Base-by-base conservation (phyloP, 1,284 basidiomycete genomes). In the Athelia sp. region DNA sequence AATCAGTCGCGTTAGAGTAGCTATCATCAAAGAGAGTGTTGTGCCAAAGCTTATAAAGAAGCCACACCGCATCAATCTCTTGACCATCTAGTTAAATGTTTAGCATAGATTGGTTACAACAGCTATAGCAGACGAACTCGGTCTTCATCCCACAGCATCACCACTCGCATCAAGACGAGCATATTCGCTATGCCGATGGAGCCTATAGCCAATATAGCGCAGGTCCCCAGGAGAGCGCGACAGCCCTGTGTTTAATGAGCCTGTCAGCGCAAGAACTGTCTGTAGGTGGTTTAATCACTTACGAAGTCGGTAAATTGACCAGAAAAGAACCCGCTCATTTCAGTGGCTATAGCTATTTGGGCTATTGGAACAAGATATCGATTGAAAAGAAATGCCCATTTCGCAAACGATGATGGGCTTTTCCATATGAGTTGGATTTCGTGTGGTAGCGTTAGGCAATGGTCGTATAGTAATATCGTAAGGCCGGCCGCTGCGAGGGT, bases 311-410 rank as follows among this genome's bases (percentile, higher is more conserved):
- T 6, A 29, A 6, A 29, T 29, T 29, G 26, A 4, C 26, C 26
- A 29, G 26, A 29, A 13, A 29, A 40, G 19, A 40, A 40, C 36
- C 36, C 36, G 36, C 36, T 17, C 36, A 40, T 40, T 21, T 40
- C 36, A 6, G 19, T 17, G 9, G 36, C 36, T 9, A 40, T n/a
- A 21, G n/a, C 4, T n/a, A 40, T 21, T n/a, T 17, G 36, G 15
- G 36, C 36, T 17, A 40, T 17, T 6, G 36, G 36, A 9, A 40
- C 36, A 40, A 40, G 36, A 21, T 40, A 40, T 17, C 36, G 36
- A 21, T 40, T 40, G n/a, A 40, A 40, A 40, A 40, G 36, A n/a
- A 40, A 40, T 40, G 36, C 36, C n/a, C 19, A 40, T 40, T 40
- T 40, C 15, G 6, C 8, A 40, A 40, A 40, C n/a, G 36, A 40